These are phyloP conservation scores for Penicillium crustosum DNA, from an alignment of 2,329 filamentous ascomycete species.

Conservation along the genomic window DNA sequence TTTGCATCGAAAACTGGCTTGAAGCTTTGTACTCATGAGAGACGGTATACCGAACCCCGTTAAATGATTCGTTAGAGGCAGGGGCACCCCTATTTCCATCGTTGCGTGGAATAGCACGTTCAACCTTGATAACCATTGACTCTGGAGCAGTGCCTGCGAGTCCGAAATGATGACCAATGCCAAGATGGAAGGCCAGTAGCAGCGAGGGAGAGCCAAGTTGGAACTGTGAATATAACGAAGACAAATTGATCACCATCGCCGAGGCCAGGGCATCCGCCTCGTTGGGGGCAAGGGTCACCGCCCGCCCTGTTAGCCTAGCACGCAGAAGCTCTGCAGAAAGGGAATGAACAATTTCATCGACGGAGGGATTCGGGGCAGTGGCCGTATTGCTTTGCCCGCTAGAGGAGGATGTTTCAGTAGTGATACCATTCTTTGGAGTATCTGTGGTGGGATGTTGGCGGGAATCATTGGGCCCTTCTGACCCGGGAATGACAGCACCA, in stretches of 20 bases:
- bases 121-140: constrained; percentile 30
- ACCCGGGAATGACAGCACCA: constrained; percentile 11
- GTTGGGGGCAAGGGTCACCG: constrained; percentile 27
- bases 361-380: constrained; percentile 19
- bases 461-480: not conserved
- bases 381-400: constrained; percentile 10
- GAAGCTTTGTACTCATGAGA: constrained; percentile 30
- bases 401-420: not conserved
- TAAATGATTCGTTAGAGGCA: constrained; percentile 10
- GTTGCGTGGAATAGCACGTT: constrained; percentile 7
- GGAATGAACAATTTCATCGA: constrained; percentile 34
- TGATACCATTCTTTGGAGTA: not conserved
- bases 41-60: constrained; percentile 24
- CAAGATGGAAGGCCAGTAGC: constrained; percentile 38
- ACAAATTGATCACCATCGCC: constrained; percentile 34
- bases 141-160: constrained; percentile 26
- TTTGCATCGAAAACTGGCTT: constrained; percentile 28
- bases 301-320: constrained; percentile 31
- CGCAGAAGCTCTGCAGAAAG: constrained; percentile 35
- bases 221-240: constrained; percentile 29
- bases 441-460: not conserved
- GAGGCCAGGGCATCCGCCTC: constrained; percentile 36
- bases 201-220: constrained; percentile 25
- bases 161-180: constrained; percentile 39
- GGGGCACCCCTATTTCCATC: constrained; percentile 1